These are phyloP conservation scores for Termitomyces eurrhizus DNA, from an alignment of 768 basidiomycete genomes.

Conservation along the genomic window DNA sequence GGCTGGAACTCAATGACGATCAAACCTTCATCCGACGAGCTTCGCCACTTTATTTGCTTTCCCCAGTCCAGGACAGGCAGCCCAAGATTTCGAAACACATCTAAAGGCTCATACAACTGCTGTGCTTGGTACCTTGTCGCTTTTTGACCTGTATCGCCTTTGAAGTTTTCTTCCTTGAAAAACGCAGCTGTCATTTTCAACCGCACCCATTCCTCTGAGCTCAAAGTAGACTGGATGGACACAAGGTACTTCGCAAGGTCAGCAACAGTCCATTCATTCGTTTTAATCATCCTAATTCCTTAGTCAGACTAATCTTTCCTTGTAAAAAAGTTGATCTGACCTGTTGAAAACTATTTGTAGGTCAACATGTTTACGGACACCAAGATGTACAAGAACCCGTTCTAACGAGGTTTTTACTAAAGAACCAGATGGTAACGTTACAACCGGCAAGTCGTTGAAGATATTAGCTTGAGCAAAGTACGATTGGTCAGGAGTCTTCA, in stretches of 20 bases:
- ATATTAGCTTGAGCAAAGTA: conserved; percentile 87
- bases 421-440: conserved; percentile 62
- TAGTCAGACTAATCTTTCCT: not conserved
- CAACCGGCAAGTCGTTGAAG: conserved; percentile 85
- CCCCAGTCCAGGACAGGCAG: conserved; percentile 92
- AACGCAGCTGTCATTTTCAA: conserved; percentile 75
- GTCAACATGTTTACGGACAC: conserved; percentile 89
- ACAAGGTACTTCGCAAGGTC: conserved; percentile 88
- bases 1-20: not conserved
- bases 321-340: conserved; percentile 29
- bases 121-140: conserved; percentile 54
- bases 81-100: conserved; percentile 64
- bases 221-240: conserved; percentile 60
- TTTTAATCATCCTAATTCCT: conserved; percentile 70
- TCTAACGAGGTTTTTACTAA: conserved; percentile 69
- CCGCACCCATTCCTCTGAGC: conserved; percentile 43
- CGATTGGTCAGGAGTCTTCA: conserved; percentile 65
- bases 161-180: conserved; percentile 52
- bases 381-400: conserved; percentile 65
- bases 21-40: conserved; percentile 81
- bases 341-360: conserved; percentile 91
- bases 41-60: conserved; percentile 69
- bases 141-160: conserved; percentile 26
- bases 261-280: conserved; percentile 84
- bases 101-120: conserved; percentile 83